Conservation (phyloP, 495 filamentous ascomycete genomes). For the Pyrenopolyporus hunteri region DNA sequence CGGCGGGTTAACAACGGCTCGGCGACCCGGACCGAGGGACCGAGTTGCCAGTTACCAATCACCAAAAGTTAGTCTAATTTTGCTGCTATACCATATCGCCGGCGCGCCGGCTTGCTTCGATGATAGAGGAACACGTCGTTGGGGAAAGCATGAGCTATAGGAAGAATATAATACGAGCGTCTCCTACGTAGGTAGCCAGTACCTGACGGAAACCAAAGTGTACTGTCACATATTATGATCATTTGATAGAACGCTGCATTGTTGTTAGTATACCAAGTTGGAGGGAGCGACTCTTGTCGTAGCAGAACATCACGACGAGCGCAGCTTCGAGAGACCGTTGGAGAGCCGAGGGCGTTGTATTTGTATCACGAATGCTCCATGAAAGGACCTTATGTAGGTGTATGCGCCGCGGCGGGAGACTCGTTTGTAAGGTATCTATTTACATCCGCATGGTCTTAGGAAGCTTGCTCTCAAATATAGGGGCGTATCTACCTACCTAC, state of each 20-base stretch:
- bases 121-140: conserved; percentile 11
- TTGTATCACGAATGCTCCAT: conserved; percentile 11
- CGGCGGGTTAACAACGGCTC: conserved; percentile 18
- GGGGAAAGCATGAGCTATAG: conserved; percentile 3
- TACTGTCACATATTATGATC: conserved; percentile 6
- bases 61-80: conserved; percentile 14
- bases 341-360: neutral
- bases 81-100: neutral
- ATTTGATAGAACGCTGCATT: neutral
- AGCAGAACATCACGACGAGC: neutral
- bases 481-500: too few relatives aligned
- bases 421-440: neutral
- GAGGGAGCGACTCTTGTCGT: neutral
- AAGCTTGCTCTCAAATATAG: too few relatives aligned
- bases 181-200: conserved; percentile 14
- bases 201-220: conserved; percentile 28
- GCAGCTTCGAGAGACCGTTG: neutral
- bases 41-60: neutral
- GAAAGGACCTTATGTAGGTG: too few relatives aligned
- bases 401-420: neutral
- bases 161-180: conserved; percentile 27
- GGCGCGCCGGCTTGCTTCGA: conserved; percentile 13
- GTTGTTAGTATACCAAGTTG: neutral
- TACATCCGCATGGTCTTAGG: too few relatives aligned
- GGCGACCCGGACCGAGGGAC: conserved; percentile 2